Base-by-base conservation (phyloP, 1,284 basidiomycete species). In the Ganoderma sinense region DNA sequence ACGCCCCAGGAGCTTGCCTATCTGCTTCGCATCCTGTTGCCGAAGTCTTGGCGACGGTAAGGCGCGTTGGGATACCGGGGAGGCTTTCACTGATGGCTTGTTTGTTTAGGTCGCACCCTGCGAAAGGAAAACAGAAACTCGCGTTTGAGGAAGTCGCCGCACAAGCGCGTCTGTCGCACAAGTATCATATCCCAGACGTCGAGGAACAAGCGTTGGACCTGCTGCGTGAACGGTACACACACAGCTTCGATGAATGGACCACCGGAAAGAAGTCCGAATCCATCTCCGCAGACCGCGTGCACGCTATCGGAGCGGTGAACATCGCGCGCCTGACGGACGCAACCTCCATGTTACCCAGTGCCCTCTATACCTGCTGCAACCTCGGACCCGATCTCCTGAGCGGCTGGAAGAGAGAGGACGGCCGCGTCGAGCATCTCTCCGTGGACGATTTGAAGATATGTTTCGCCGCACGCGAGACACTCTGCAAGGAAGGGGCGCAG, bases 131-230 rank as follows among this genome's bases (percentile, higher is more conserved):
- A 20, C 7, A 55, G 26, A 13, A 31, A 7, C 29, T 4, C 26
- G n/a, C 51, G 7, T 70, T 70, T 65, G 20, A 48, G 29, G 26
- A 64, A 13, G 7, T 66, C 0, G 51, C 41, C n/a, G 59, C 70
- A 0, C 20, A 60, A 20, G 43, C 60, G 10, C 66, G 64, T 13
- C 64, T 71, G 43, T 58, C 67, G 5, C 70, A 68, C 67, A 71
- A 71, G 31, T 71, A 71, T 16, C 51, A 68, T 2, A 63, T 66
- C 13, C 56, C 55, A 23, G 60, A 68, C 29, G 29, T 71, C 41
- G 51, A 64, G n/a, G 23, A 61, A 33, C 33, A 53, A 16, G 41
- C 53, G 4, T 23, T 68, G 31, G 48, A 36, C 62, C 11, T 36
- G 29, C 23, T 53, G 43, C 26, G 16, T 10, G 6, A 51, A 11